Evolutionary conservation across 345 rosid genomes (phyloP).

Genomic region (Populus pruinosa): DNA sequence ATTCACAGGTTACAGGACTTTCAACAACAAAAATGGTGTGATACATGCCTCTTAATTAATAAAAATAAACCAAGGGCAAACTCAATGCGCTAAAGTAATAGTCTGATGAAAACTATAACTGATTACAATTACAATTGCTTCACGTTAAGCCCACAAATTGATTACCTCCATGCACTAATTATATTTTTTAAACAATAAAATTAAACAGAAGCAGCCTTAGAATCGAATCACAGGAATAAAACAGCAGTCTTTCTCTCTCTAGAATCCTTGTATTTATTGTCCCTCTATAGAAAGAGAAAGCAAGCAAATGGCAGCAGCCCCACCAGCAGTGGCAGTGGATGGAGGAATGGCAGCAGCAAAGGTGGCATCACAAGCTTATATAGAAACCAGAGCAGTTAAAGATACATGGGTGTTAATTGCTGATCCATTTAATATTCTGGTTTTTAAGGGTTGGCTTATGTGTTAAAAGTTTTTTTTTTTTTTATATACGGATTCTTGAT

Average conservation of each 20-base stretch:
- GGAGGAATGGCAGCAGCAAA: constrained; percentile 8
- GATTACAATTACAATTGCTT: no score
- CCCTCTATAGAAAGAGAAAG: not conserved
- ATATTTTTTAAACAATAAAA: no score
- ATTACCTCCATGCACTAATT: no score
- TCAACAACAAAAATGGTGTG: no score
- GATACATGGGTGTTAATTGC: constrained; percentile 59
- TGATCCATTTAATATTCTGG: constrained; percentile 31
- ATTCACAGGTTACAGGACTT: no score
- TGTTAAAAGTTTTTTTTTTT: not conserved
- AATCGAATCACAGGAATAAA: no score
- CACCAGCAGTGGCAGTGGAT: not conserved
- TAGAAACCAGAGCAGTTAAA: constrained; percentile 57
- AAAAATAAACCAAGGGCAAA: no score
- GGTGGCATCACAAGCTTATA: constrained; percentile 58
- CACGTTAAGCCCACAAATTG: no score
- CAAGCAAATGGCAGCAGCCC: not conserved
- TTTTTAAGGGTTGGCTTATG: not conserved
- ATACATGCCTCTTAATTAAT: no score
- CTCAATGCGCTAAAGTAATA: no score
- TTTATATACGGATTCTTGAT: not conserved
- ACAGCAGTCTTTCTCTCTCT: not conserved
- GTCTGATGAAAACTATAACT: no score
- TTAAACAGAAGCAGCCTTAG: no score
- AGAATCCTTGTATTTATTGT: not conserved